These are phyloP conservation scores for Oryza glumipatula DNA, from an alignment of 176 grass and related monocot species.

Conservation along the genomic window DNA sequence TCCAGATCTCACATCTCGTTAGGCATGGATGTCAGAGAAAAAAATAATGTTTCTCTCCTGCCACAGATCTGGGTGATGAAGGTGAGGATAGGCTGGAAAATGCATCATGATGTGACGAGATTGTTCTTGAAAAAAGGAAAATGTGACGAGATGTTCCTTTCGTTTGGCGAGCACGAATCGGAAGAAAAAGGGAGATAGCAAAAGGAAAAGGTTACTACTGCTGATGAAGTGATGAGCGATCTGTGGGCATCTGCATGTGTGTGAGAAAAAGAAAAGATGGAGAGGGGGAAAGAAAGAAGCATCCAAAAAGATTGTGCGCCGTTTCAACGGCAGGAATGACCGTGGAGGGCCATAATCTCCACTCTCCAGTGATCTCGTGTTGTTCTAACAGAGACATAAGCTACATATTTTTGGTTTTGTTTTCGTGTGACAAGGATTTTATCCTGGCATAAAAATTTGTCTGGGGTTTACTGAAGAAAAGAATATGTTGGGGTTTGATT, in stretches of 20 bases:
- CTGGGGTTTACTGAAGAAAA: background rate
- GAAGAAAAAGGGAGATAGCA: background rate
- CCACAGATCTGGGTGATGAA: constrained; percentile 28
- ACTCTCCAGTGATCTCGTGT: background rate
- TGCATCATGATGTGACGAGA: constrained; percentile 4
- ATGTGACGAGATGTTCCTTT: constrained; percentile 18
- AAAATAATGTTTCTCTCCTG: constrained; percentile 6
- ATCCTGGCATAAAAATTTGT: too few species aligned
- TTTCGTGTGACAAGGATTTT: background rate
- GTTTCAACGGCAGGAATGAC: constrained; percentile 11
- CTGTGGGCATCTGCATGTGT: constrained; percentile 39
- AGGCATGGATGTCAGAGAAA: constrained; percentile 31
- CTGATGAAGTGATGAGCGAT: background rate
- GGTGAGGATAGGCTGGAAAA: background rate
- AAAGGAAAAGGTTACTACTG: background rate
- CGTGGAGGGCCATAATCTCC: background rate
- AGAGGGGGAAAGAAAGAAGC: background rate
- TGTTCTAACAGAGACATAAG: background rate
- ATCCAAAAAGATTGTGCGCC: constrained; percentile 31
- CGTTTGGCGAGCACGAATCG: background rate
- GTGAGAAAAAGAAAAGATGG: background rate
- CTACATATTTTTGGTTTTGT: background rate
- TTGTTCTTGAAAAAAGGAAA: too few species aligned
- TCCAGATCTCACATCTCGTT: constrained; percentile 43
- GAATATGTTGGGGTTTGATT: background rate